A percentile compares a stretch with the other conserved stretches of the same genome.
Conservation (phyloP, 2,329 filamentous ascomycete genomes). For the Xylariales sp. region DNA sequence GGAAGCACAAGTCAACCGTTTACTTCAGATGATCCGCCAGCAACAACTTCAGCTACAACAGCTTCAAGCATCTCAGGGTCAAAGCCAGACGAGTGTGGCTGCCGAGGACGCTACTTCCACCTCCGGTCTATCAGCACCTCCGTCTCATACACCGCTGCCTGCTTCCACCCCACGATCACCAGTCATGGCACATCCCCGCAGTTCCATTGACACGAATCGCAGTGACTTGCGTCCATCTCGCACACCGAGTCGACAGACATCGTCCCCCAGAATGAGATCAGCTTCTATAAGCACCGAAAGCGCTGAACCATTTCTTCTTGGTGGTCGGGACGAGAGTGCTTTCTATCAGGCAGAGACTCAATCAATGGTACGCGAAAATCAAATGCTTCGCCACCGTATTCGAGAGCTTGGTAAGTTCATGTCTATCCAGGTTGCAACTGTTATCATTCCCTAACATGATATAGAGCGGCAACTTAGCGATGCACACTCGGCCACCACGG, state of each 20-base stretch:
- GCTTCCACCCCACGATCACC: constrained; percentile 49
- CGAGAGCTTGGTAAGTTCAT: constrained; percentile 59
- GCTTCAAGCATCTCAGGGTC: constrained; percentile 44
- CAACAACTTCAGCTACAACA: constrained; percentile 68
- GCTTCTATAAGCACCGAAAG: constrained; percentile 56
- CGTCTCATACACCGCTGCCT: constrained; percentile 29
- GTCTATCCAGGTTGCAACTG: not conserved
- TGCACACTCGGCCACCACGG: constrained; percentile 25
- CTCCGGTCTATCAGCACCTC: constrained; percentile 28
- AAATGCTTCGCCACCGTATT: constrained; percentile 74
- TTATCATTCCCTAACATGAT: not conserved
- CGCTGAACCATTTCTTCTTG: constrained; percentile 54
- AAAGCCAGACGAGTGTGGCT: constrained; percentile 37
- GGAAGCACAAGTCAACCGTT: constrained; percentile 73
- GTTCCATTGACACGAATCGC: constrained; percentile 55
- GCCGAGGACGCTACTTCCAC: constrained; percentile 46
- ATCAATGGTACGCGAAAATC: constrained; percentile 72
- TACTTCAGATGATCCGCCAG: constrained; percentile 70
- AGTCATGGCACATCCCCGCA: constrained; percentile 43
- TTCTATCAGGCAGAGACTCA: constrained; percentile 82
- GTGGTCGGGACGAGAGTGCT: constrained; percentile 67
- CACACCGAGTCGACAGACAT: constrained; percentile 52
- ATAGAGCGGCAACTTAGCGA: constrained; percentile 50
- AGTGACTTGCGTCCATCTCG: constrained; percentile 53
- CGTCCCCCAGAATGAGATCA: constrained; percentile 51